phyloP scores from a whole-genome alignment of 1,284 basidiomycete species.

The Ceratorhiza oryzae-sativae region DNA sequence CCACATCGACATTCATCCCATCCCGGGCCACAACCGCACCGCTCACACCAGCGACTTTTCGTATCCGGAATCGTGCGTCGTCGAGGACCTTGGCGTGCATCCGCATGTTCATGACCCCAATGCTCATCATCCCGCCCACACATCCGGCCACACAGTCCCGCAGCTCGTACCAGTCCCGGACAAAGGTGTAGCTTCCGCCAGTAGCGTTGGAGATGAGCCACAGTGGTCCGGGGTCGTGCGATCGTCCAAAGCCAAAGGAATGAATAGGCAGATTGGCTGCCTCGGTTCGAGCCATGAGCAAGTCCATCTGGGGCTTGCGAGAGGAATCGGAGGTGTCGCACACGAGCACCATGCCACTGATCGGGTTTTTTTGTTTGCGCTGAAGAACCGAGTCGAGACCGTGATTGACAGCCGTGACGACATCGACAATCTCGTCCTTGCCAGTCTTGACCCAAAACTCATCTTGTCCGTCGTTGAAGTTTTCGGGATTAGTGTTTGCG shows the following conservation, averaged over 20 bases:
- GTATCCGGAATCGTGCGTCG: conserved; percentile 71
- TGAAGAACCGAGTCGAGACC: conserved; percentile 93
- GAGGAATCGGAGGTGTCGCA: conserved; percentile 91
- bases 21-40: conserved; percentile 82
- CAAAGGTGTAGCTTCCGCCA: conserved; percentile 95
- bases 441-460: conserved; percentile 79
- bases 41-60: conserved; percentile 88
- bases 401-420: conserved; percentile 95
- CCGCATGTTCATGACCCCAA: conserved; percentile 88
- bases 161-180: conserved; percentile 94
- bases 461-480: conserved; percentile 57
- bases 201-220: conserved; percentile 99
- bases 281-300: conserved; percentile 94
- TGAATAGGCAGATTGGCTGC: conserved; percentile 93
- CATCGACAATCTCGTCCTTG: conserved; percentile 90
- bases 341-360: conserved; percentile 90
- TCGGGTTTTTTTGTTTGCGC: conserved; percentile 87
- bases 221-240: conserved; percentile 95
- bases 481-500: conserved; percentile 49
- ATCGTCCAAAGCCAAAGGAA: conserved; percentile 94
- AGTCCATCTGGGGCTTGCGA: conserved; percentile 96
- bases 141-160: conserved; percentile 89
- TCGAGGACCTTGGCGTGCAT: conserved; percentile 90
- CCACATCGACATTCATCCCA: conserved; percentile 92
- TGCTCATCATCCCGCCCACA: conserved; percentile 92